Conservation (phyloP, 805 yeast genomes). For the Nakazawaea pomicola region DNA sequence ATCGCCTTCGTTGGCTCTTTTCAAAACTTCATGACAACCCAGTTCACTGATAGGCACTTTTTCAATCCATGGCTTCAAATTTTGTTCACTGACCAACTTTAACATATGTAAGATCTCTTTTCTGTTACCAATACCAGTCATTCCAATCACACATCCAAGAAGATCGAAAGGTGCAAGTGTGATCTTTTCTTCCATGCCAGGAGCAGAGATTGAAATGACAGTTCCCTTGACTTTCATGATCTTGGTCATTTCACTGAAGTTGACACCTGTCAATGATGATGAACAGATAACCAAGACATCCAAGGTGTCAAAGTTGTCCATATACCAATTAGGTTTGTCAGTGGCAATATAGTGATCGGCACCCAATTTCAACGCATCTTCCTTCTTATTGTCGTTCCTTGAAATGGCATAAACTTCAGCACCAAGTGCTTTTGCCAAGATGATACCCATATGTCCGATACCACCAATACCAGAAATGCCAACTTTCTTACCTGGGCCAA, state of each 20-base stretch:
- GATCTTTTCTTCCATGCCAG: slow-evolving; percentile 23
- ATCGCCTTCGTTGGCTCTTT: slow-evolving; percentile 48
- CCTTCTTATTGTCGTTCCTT: slow-evolving; percentile 43
- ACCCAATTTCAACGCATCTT: slow-evolving; percentile 48
- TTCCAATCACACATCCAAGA: slow-evolving; percentile 45
- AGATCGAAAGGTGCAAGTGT: slow-evolving; percentile 25
- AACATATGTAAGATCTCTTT: slow-evolving; percentile 64
- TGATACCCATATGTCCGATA: slow-evolving; percentile 59
- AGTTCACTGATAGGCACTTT: slow-evolving; percentile 47
- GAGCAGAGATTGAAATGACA: slow-evolving; percentile 19
- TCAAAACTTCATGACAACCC: slow-evolving; percentile 50
- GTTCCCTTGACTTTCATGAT: slow-evolving; percentile 23
- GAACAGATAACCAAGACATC: slow-evolving; percentile 49
- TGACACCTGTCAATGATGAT: slow-evolving; percentile 30
- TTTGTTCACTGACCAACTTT: slow-evolving; percentile 53
- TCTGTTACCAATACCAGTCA: slow-evolving; percentile 59
- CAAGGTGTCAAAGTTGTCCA: slow-evolving; percentile 29
- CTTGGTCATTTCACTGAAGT: slow-evolving; percentile 22
- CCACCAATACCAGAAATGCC: slow-evolving; percentile 67
- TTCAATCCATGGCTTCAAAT: slow-evolving; percentile 61
- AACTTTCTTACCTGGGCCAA: slow-evolving; percentile 37
- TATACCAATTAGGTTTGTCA: slow-evolving; percentile 30
- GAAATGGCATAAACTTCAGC: slow-evolving; percentile 59
- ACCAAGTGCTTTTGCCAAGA: slow-evolving; percentile 57
- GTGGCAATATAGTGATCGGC: slow-evolving; percentile 53